Percentiles rank a stretch among this genome's conserved stretches.
phyloP scores from a whole-genome alignment of 2,329 filamentous ascomycete genomes.

The Aspergillus sp. region DNA sequence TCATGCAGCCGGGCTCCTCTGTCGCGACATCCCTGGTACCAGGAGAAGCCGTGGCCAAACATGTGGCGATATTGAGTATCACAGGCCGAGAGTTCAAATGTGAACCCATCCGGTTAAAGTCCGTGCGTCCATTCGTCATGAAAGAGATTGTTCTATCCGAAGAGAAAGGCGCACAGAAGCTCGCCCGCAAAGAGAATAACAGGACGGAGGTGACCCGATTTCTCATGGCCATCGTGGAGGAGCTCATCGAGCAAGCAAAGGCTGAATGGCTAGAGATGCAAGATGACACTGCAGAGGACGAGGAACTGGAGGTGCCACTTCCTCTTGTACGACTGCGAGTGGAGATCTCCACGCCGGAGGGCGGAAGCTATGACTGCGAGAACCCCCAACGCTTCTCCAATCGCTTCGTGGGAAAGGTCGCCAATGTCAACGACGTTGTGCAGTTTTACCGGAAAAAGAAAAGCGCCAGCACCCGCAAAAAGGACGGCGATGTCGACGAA shows the following conservation, averaged over 20 bases:
- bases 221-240: conserved; percentile 74
- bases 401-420: conserved; percentile 83
- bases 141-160: conserved; percentile 74
- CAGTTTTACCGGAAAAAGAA: conserved; percentile 89
- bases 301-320: conserved; percentile 64
- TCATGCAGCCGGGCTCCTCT: conserved; percentile 96
- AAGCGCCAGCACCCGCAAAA: conserved; percentile 47
- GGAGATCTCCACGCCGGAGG: conserved; percentile 81
- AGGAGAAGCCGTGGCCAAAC: conserved; percentile 86
- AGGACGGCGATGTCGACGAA: conserved; percentile 59
- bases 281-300: conserved; percentile 55
- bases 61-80: conserved; percentile 81
- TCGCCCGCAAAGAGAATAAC: conserved; percentile 81
- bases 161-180: conserved; percentile 70
- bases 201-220: conserved; percentile 73
- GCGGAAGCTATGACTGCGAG: conserved; percentile 82
- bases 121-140: conserved; percentile 87
- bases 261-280: conserved; percentile 78
- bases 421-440: conserved; percentile 90
- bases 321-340: conserved; percentile 88
- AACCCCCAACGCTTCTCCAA: conserved; percentile 97
- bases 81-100: conserved; percentile 77
- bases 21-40: conserved; percentile 89
- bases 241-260: conserved; percentile 83
- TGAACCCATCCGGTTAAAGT: conserved; percentile 79